Percentiles rank a stretch among this genome's conserved stretches.
phyloP scores from a whole-genome alignment of 306 rosid genomes.

The Fragaria vesca region DNA sequence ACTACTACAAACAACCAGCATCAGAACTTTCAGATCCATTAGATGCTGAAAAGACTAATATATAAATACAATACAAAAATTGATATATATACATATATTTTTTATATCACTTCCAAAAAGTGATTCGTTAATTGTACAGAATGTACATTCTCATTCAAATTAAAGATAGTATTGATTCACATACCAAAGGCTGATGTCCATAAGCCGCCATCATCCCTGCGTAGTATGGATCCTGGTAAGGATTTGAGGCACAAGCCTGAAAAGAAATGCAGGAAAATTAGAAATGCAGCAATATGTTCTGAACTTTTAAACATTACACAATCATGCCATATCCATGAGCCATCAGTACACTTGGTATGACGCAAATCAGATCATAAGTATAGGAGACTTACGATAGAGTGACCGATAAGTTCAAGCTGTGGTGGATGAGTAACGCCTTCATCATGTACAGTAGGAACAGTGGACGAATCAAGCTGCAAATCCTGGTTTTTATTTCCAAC shows the following conservation, averaged over 20 bases:
- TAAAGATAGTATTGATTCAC: slow-evolving; percentile 19
- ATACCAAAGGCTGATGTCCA: slow-evolving; percentile 81
- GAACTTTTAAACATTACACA: slow-evolving; percentile 17
- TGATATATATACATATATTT: background rate
- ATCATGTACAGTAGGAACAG: slow-evolving; percentile 50
- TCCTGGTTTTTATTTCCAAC: slow-evolving; percentile 61
- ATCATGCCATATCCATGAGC: slow-evolving; percentile 20
- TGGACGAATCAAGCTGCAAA: slow-evolving; percentile 47
- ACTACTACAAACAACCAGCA: background rate
- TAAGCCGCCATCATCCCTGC: slow-evolving; percentile 91
- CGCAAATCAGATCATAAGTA: background rate
- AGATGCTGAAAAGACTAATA: background rate
- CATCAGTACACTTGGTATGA: background rate
- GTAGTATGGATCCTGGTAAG: slow-evolving; percentile 76
- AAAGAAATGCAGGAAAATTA: slow-evolving; percentile 37
- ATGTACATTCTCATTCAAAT: background rate
- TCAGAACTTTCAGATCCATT: background rate
- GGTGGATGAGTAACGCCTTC: slow-evolving; percentile 58
- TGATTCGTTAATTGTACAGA: background rate
- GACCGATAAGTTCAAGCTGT: slow-evolving; percentile 92
- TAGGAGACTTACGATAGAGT: slow-evolving; percentile 69
- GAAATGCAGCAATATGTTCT: slow-evolving; percentile 21
- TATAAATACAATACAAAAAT: background rate
- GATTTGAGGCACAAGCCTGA: slow-evolving; percentile 91
- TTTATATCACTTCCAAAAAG: background rate